Evolutionary conservation across 805 yeast species (phyloP).

Genomic region (Saccharomycopsis lassenensis): DNA sequence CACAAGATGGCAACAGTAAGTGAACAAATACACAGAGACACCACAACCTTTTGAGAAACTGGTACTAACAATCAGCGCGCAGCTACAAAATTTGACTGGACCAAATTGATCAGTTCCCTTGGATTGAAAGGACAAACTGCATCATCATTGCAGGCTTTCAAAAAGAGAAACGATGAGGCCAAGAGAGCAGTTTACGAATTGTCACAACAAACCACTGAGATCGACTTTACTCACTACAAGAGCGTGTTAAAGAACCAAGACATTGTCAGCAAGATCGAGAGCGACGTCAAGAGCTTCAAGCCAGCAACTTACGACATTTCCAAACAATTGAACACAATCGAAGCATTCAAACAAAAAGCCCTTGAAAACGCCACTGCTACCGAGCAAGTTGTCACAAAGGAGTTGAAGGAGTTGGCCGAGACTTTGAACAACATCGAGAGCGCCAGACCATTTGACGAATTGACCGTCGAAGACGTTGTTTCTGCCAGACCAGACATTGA

Average conservation of each 20-base stretch:
- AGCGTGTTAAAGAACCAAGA: slow-evolving; percentile 69
- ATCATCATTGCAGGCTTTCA: slow-evolving; percentile 77
- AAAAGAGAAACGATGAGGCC: slow-evolving; percentile 98
- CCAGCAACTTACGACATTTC: slow-evolving; percentile 80
- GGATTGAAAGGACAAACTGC: slow-evolving; percentile 93
- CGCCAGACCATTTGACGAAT: slow-evolving; percentile 96
- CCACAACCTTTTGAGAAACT: too few species aligned
- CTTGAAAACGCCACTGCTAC: slow-evolving; percentile 91
- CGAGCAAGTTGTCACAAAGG: slow-evolving; percentile 78
- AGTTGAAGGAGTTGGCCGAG: slow-evolving; percentile 73
- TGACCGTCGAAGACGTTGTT: slow-evolving; percentile 89
- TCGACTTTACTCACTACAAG: slow-evolving; percentile 78
- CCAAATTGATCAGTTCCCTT: slow-evolving; percentile 74
- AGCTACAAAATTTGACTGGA: slow-evolving; percentile 89
- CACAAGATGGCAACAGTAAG: too few species aligned
- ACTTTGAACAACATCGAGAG: slow-evolving; percentile 89
- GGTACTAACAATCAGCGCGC: too few species aligned
- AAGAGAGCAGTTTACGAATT: slow-evolving; percentile 68
- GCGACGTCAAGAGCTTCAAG: slow-evolving; percentile 62
- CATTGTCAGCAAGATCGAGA: slow-evolving; percentile 72
- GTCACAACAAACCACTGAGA: slow-evolving; percentile 58
- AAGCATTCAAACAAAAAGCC: slow-evolving; percentile 91
- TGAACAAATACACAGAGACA: too few species aligned
- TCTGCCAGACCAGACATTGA: slow-evolving; percentile 97
- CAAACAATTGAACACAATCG: slow-evolving; percentile 84